Base-by-base conservation (phyloP, 2,329 filamentous ascomycete genomes). In the Beauveria sp. region DNA sequence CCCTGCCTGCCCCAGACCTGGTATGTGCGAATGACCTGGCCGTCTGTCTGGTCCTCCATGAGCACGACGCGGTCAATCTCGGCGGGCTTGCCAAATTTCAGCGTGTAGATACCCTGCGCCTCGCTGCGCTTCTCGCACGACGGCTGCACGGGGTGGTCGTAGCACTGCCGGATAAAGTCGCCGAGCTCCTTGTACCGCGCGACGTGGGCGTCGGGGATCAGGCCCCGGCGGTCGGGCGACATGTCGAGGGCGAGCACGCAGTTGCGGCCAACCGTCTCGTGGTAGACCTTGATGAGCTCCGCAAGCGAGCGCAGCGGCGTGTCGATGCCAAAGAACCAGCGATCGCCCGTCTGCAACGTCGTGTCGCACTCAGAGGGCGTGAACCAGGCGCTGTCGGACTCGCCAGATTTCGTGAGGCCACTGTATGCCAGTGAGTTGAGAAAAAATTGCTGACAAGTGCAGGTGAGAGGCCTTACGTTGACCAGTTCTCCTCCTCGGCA, bases 41-140 rank as follows among this genome's bases (percentile, higher is more conserved):
- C 67, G 41, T 65, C 60, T 2, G 63, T 63, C 53, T 69, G 67
- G 54, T 68, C 67, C 48, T 69, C 67, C 67, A 69, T 69, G n/a
- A 69, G 52, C 4, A 65, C 63, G 10, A 69, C 63, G 9, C 67
- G 64, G 44, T 69, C 66, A 22, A 68, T 63, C 8, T 63, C 55
- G 2, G 63, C 63, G 6, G 64, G 61, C 24, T 64, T 51, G 1
- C 61, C 64, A 28, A 67, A 68, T 3, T 46, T 58, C 24, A 64
- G 37, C 28, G 14, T 44, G 28, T 63, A 64, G 20, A 37, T 24
- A 9, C 30, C 43, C 14, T 40, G 22, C 12, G 16, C 34, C 43
- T 34, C 34, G 53, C 50, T 3, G 46, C 22, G 14, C 61, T 50
- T 44, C 47, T 57, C 20, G 28, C 40, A 48, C 16, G 54, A 51